These are phyloP conservation scores for Myotisia sp. DNA, from an alignment of 2,329 filamentous ascomycete genomes.

Conservation along the genomic window DNA sequence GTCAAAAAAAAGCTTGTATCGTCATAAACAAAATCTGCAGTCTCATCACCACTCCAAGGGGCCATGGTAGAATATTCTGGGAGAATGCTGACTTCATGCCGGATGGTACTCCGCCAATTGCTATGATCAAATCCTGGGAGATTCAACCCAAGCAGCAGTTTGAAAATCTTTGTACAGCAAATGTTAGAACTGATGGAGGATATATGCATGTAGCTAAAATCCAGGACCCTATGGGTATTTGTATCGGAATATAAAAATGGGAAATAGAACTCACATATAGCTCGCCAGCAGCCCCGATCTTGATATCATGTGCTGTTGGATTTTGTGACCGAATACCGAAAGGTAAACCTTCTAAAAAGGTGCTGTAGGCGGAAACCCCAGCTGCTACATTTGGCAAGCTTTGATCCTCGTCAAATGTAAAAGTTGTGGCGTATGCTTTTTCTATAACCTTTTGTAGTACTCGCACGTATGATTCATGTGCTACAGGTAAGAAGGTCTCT, in stretches of 20 bases:
- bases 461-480: not conserved
- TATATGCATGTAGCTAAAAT: not conserved
- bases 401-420: not conserved
- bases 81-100: constrained; percentile 1
- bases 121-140: not conserved
- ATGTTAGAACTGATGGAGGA: not conserved
- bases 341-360: not conserved
- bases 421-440: not conserved
- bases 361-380: not conserved
- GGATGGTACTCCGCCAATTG: constrained; percentile 2
- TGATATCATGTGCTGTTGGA: not conserved
- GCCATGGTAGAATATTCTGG: not conserved
- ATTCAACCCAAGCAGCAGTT: not conserved
- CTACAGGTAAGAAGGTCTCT: not conserved
- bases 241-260: not conserved
- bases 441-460: not conserved
- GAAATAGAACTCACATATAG: constrained; percentile 1
- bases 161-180: not conserved
- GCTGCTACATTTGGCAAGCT: not conserved
- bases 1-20: constrained; percentile 1
- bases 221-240: not conserved
- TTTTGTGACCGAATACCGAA: constrained; percentile 1
- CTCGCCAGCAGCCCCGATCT: constrained; percentile 1
- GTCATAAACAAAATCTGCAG: constrained; percentile 2
- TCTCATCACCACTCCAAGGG: not conserved